These are phyloP conservation scores for Sphagnum tenellum DNA, from an alignment of 225 moss, liverwort and hornwort genomes.

Conservation along the genomic window DNA sequence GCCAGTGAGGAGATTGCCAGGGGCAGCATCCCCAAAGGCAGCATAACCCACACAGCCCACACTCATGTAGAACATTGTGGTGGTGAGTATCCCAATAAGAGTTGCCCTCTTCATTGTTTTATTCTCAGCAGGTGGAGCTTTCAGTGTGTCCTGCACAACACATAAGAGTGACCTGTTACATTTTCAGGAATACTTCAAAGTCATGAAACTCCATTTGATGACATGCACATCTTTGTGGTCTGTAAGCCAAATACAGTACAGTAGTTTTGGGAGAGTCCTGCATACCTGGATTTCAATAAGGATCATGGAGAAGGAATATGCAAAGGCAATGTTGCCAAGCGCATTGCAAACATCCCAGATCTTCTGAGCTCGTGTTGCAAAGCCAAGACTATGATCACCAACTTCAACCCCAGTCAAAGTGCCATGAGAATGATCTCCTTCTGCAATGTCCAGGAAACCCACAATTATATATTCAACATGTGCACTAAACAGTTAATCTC, in stretches of 20 bases:
- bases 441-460: conserved; percentile 6
- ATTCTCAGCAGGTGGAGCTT: conserved; percentile 32
- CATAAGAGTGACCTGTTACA: not conserved
- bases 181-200: not conserved
- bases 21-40: conserved; percentile 62
- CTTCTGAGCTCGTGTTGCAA: conserved; percentile 14
- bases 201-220: not conserved
- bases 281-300: conserved; percentile 57
- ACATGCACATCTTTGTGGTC: not conserved
- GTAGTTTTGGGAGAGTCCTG: not conserved
- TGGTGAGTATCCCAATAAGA: conserved; percentile 30
- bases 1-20: conserved; percentile 60
- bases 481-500: too few relatives aligned
- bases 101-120: conserved; percentile 55
- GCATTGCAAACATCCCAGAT: conserved; percentile 38
- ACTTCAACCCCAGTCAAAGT: conserved; percentile 23
- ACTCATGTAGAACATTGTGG: conserved; percentile 62
- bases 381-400: conserved; percentile 16
- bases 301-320: conserved; percentile 60
- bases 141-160: conserved; percentile 25
- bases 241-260: not conserved
- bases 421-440: conserved; percentile 17
- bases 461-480: too few relatives aligned
- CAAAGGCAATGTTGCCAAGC: conserved; percentile 70
- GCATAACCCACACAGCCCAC: conserved; percentile 70